Base-by-base conservation (phyloP, 192 early-diverging fungal genomes). In the Irineochytrium annulatum region DNA sequence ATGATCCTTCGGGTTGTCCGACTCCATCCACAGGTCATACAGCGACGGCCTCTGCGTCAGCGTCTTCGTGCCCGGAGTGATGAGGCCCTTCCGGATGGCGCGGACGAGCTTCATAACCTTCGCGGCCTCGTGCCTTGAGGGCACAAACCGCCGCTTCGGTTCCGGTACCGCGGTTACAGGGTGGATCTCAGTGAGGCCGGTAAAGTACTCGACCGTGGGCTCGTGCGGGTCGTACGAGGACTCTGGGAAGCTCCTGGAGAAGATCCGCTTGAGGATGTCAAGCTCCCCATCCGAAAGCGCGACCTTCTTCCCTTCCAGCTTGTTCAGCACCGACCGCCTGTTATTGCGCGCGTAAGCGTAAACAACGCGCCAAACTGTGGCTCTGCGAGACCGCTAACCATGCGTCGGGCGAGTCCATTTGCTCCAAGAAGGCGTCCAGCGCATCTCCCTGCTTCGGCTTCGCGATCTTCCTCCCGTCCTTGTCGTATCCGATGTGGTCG, bases 401-500 rank as follows among this genome's bases (percentile, higher is more conserved):
- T 45, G 83, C 81, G 59, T 97, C 86, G 20, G 93, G 92, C 71
- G 97, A 86, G 67, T 99, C 97, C 85, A 93, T 87, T 17, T 83
- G 86, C 32, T 78, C 77, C 69, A 99, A 75, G 77, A 99, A 95
- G 60, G 88, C 86, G 69, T 99, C 97, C 37, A 99, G 77, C 67
- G 94, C 90, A 63, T 99, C 96, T 24, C 79, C 81, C 26, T 14
- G 8, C 33, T 64, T 56, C n/a, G 92, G 91, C 63, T 78, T 82
- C 78, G 91, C 73, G 30, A 99, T 85, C 70, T 85, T 92, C 66
- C 98, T 93, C 33, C 97, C 97, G 62, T 94, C 76, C 28, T 95
- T 75, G 62, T 92, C 87, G 70, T 99, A 99, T 34, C 97, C 97
- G 57, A 97, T 95, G 67, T 99, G 97, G 51, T 87, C 89, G 41